Conservation (phyloP, 345 rosid species). For the Euclidium syriacum region DNA sequence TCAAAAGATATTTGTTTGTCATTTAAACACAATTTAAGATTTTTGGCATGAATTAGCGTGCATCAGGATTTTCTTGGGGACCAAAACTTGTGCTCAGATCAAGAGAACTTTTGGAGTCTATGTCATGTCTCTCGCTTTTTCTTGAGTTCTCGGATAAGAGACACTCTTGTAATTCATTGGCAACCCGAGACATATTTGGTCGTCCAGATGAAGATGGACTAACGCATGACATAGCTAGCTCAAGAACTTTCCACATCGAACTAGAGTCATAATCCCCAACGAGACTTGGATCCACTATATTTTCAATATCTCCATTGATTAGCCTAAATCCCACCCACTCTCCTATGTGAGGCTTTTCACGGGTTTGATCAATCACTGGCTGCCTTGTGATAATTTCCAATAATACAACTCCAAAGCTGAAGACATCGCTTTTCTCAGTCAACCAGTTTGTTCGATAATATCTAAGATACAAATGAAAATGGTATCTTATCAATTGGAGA, state of each 20-base stretch:
- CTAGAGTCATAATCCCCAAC: slow-evolving; percentile 18
- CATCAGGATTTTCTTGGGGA: not conserved
- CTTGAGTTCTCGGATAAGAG: not conserved
- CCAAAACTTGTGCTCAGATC: not conserved
- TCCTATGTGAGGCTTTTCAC: slow-evolving; percentile 13
- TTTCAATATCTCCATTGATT: slow-evolving; percentile 29
- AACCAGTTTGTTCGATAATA: slow-evolving; percentile 11
- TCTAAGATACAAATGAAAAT: not conserved
- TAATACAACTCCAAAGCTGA: slow-evolving; percentile 36
- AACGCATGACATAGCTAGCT: slow-evolving; percentile 37
- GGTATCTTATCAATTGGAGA: not conserved
- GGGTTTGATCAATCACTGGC: slow-evolving; percentile 16
- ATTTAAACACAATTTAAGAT: not conserved
- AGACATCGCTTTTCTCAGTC: slow-evolving; percentile 37
- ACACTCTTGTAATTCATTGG: slow-evolving; percentile 28
- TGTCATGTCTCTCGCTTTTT: not conserved
- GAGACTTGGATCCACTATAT: slow-evolving; percentile 36
- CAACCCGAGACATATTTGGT: slow-evolving; percentile 31
- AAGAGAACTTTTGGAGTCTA: not conserved
- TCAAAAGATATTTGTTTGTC: too few species aligned
- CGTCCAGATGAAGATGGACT: slow-evolving; percentile 7
- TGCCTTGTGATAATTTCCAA: slow-evolving; percentile 36
- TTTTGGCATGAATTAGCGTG: not conserved
- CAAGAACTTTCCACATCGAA: slow-evolving; percentile 33
- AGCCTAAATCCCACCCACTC: slow-evolving; percentile 28